Evolutionary conservation across 192 early-diverging fungal genomes (phyloP).

Genomic region (Coemansia sp.): DNA sequence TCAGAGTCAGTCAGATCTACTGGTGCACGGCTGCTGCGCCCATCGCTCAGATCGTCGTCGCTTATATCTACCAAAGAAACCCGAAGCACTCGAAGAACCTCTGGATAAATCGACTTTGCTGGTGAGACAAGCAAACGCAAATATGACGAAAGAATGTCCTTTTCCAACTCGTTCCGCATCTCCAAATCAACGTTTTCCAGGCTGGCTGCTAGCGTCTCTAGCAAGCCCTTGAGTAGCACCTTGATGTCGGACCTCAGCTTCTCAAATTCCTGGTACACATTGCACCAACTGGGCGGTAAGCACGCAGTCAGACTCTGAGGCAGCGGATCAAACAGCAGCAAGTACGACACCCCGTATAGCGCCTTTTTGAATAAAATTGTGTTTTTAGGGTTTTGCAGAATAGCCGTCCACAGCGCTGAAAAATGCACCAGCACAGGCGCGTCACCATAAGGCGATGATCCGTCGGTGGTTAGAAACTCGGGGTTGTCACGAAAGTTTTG

Average conservation of each 20-base stretch:
- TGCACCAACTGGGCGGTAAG: conserved; percentile 21
- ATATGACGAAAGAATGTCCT: conserved; percentile 15
- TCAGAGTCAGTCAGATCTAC: conserved; percentile 18
- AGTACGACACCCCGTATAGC: conserved; percentile 32
- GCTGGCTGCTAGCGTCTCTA: conserved; percentile 21
- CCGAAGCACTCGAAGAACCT: conserved; percentile 26
- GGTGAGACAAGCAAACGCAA: conserved; percentile 40
- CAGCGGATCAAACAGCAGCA: conserved; percentile 42
- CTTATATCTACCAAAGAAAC: conserved; percentile 14
- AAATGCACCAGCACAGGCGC: conserved; percentile 30
- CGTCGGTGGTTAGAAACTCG: neutral
- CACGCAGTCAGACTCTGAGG: conserved; percentile 12
- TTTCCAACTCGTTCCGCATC: conserved; percentile 29
- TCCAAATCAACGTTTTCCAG: conserved; percentile 21
- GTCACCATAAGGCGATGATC: neutral
- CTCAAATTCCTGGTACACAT: conserved; percentile 24
- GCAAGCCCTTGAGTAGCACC: conserved; percentile 16
- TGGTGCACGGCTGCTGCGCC: neutral
- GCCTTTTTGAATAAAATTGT: conserved; percentile 36
- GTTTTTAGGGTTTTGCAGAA: conserved; percentile 34
- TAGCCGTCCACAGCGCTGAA: conserved; percentile 22
- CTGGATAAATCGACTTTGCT: conserved; percentile 12
- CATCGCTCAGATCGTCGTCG: neutral
- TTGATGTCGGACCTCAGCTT: conserved; percentile 9
- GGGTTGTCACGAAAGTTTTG: conserved; percentile 19